Conservation (phyloP, 257 asterid species). For the Primulina huaijiensis region DNA sequence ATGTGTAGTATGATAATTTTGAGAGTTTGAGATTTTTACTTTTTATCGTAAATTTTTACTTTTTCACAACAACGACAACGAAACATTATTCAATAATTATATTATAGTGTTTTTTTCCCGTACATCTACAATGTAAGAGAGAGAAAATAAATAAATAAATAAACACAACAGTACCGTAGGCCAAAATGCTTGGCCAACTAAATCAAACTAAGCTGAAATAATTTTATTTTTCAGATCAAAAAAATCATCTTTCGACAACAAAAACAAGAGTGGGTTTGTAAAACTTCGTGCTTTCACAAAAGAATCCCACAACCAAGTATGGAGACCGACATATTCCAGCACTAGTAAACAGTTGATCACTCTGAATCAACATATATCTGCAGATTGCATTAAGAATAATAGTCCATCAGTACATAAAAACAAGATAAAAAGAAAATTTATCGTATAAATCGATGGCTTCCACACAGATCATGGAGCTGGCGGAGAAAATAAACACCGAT, state of each 20-base stretch:
- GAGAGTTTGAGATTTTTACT: too few species aligned
- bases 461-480: neutral
- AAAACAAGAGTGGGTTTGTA: neutral
- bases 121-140: too few species aligned
- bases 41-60: too few species aligned
- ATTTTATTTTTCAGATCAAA: too few species aligned
- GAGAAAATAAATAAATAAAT: too few species aligned
- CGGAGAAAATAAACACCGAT: conserved; percentile 2
- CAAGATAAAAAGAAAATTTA: neutral
- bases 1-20: too few species aligned
- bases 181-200: neutral
- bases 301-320: conserved; percentile 8
- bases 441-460: neutral
- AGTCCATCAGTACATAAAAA: conserved; percentile 1
- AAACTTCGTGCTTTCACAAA: neutral
- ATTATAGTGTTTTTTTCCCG: too few species aligned
- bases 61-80: too few species aligned
- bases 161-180: too few species aligned
- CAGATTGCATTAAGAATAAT: conserved; percentile 24
- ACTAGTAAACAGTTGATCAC: conserved; percentile 10
- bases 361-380: conserved; percentile 51
- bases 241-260: neutral
- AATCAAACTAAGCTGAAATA: neutral
- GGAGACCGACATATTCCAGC: conserved; percentile 25
- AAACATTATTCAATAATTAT: too few species aligned